Evolutionary conservation across 306 rosid genomes (phyloP), one percentile per base, ranked within the genome.

Genomic region (Trichosanthes truncata): DNA sequence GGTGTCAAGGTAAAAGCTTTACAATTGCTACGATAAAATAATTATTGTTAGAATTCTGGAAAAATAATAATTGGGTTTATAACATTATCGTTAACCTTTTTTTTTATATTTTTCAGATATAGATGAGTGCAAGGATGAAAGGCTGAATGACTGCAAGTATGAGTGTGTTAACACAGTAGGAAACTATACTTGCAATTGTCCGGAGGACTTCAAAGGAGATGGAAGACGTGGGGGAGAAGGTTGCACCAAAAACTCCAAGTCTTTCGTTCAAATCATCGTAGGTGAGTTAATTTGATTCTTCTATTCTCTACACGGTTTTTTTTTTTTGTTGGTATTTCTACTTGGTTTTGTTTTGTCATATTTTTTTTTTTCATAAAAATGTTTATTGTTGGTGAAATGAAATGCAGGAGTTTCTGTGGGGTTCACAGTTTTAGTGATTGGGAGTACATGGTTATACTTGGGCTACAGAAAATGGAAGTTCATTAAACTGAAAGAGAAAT

Each of bases 361-460:
- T 38, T 38, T 0, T 56, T 2, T 55, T 57, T 59, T 21, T 59
- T 25, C 35, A 59, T 9, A 23, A 1, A 20, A 56, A 3, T 61
- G 9, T 29, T 1, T 14, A 12, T 21, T 0, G 7, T 60, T 26
- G 20, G 20, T 60, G 43, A 63, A 57, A 63, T 35, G 13, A 65
- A 65, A 21, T 74, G 53, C 35, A 88, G 90, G 84, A 76, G 36
- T 83, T 0, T 29, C 15, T 2, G 74, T 68, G 2, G n/a, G 87
- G 43, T 10, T 82, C 36, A 0, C 81, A 20, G 78, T 74, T 5
- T 29, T 89, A 11, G 0, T 87, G 0, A 29, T 43, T 15, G 73
- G 74, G 12, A 31, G 62, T 78, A 82, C 83, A 10, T 86, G 86
- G 80, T 17, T 75, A n/a, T 82, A n/a, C 38, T 83, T 80, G 78